phyloP scores from a whole-genome alignment of 2,329 filamentous ascomycete genomes.

The Aureobasidium vineae region DNA sequence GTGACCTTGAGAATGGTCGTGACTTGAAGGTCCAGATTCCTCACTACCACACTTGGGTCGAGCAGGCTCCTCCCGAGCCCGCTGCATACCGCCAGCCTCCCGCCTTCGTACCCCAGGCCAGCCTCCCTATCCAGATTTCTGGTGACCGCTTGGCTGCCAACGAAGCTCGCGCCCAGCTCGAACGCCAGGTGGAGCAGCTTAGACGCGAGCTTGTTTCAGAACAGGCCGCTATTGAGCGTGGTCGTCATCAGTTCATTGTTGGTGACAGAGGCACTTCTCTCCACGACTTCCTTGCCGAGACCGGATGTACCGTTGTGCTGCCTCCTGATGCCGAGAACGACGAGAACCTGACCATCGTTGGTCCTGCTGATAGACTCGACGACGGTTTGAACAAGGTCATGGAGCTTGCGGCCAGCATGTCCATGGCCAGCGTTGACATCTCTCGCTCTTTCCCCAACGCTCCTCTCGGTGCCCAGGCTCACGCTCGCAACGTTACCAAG shows the following conservation, averaged over 20 bases:
- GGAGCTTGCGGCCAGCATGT: slow-evolving; percentile 84
- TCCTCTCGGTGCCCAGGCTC: slow-evolving; percentile 67
- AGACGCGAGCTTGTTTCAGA: slow-evolving; percentile 72
- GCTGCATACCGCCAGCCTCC: slow-evolving; percentile 63
- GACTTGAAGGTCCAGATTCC: slow-evolving; percentile 82
- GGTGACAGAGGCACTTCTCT: slow-evolving; percentile 76
- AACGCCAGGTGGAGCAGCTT: slow-evolving; percentile 73
- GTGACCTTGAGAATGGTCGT: slow-evolving; percentile 67
- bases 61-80: slow-evolving; percentile 64
- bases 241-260: slow-evolving; percentile 92
- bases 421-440: slow-evolving; percentile 78
- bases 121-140: slow-evolving; percentile 77
- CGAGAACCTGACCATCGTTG: slow-evolving; percentile 80
- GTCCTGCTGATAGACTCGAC: slow-evolving; percentile 70
- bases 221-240: slow-evolving; percentile 77
- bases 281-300: slow-evolving; percentile 84
- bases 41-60: slow-evolving; percentile 70
- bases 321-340: slow-evolving; percentile 73
- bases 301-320: slow-evolving; percentile 83
- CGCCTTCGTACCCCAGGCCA: slow-evolving; percentile 67
- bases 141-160: slow-evolving; percentile 83
- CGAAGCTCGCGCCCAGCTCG: slow-evolving; percentile 74
- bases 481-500: slow-evolving; percentile 81
- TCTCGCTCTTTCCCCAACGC: slow-evolving; percentile 74
- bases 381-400: slow-evolving; percentile 78